Conservation (phyloP, 2,329 filamentous ascomycete genomes). For the Hymenotorrendiella dingleyae region DNA sequence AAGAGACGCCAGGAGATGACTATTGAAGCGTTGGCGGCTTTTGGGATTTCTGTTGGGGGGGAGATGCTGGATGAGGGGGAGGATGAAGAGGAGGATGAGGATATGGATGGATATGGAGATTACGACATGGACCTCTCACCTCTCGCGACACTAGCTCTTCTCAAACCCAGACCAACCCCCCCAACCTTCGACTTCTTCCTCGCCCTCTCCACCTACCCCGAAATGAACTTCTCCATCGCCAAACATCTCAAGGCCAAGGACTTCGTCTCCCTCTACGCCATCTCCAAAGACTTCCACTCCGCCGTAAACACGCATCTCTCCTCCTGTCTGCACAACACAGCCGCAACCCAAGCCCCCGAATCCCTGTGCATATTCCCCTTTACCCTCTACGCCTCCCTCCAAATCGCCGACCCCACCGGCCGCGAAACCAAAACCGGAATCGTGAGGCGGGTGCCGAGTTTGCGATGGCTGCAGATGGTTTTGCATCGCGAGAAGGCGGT, state of each 20-base stretch:
- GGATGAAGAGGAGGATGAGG: no score
- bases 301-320: slow-evolving; percentile 51
- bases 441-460: slow-evolving; percentile 50
- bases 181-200: slow-evolving; percentile 33
- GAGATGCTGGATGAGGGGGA: no score
- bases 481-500: slow-evolving; percentile 49
- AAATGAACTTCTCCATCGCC: slow-evolving; percentile 50
- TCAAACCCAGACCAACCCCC: background rate
- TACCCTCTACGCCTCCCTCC: slow-evolving; percentile 50
- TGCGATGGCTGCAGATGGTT: slow-evolving; percentile 65
- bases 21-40: no score
- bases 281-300: slow-evolving; percentile 55
- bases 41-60: no score
- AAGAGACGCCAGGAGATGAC: no score
- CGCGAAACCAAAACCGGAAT: slow-evolving; percentile 32
- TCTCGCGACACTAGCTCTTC: no score
- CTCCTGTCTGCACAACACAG: slow-evolving; percentile 51
- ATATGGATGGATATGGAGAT: background rate
- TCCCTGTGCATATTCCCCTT: slow-evolving; percentile 55
- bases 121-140: no score
- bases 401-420: slow-evolving; percentile 53
- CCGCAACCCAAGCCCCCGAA: slow-evolving; percentile 46
- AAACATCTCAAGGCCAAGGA: slow-evolving; percentile 48
- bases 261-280: slow-evolving; percentile 58
- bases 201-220: slow-evolving; percentile 38